phyloP scores from a whole-genome alignment of 2,329 filamentous ascomycete species.

The Graphium sp. region DNA sequence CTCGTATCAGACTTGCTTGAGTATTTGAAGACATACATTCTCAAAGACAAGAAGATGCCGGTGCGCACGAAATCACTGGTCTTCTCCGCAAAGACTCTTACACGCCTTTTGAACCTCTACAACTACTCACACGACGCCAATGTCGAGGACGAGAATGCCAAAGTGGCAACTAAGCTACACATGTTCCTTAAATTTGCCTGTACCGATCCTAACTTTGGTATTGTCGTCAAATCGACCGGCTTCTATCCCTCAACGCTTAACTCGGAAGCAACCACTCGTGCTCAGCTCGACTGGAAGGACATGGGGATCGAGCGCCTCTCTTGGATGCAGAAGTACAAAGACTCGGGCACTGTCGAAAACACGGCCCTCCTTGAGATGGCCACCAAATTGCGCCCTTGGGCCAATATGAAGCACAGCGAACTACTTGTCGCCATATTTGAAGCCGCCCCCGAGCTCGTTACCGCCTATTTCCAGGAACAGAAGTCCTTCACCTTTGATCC shows the following conservation, averaged over 20 bases:
- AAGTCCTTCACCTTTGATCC: slow-evolving; percentile 75
- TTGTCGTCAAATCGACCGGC: slow-evolving; percentile 62
- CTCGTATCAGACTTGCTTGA: slow-evolving; percentile 61
- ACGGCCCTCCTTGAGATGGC: slow-evolving; percentile 63
- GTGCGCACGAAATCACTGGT: slow-evolving; percentile 58
- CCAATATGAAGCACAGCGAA: slow-evolving; percentile 64
- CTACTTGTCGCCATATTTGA: slow-evolving; percentile 66
- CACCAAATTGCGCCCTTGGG: slow-evolving; percentile 67
- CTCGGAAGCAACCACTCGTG: slow-evolving; percentile 19
- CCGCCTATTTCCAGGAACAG: slow-evolving; percentile 72
- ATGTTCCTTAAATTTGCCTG: slow-evolving; percentile 61
- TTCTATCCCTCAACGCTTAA: slow-evolving; percentile 66
- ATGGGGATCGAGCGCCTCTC: slow-evolving; percentile 49
- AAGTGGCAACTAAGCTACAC: slow-evolving; percentile 54
- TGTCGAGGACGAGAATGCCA: slow-evolving; percentile 21
- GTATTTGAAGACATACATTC: slow-evolving; percentile 50
- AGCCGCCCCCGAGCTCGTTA: slow-evolving; percentile 69
- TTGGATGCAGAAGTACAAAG: slow-evolving; percentile 50
- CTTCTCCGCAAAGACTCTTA: slow-evolving; percentile 58
- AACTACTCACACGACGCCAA: slow-evolving; percentile 34
- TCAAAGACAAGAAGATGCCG: slow-evolving; percentile 59
- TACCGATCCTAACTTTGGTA: slow-evolving; percentile 54
- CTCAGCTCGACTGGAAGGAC: slow-evolving; percentile 20
- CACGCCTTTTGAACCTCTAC: slow-evolving; percentile 57
- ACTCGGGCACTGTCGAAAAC: slow-evolving; percentile 62